Evolutionary conservation across 495 filamentous ascomycete species (phyloP).

Genomic region (Pyronema omphalodes): DNA sequence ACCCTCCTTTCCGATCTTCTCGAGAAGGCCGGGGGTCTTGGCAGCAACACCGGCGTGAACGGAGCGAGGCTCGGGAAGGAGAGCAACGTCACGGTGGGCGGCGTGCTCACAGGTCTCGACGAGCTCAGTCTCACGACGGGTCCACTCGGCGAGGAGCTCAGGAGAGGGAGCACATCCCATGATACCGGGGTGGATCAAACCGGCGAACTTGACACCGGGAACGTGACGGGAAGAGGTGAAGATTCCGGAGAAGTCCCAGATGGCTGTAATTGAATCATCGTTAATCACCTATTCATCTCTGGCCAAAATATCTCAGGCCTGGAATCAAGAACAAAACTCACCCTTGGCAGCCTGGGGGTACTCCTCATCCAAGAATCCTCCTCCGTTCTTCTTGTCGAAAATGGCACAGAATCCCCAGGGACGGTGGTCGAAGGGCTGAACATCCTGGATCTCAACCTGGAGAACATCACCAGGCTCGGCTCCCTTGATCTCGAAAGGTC

Average conservation of each 20-base stretch:
- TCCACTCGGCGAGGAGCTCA: conserved; percentile 42
- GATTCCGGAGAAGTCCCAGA: conserved; percentile 97
- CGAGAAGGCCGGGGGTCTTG: conserved; percentile 35
- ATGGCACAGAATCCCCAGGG: conserved; percentile 90
- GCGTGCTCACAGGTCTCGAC: conserved; percentile 37
- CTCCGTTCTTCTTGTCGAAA: conserved; percentile 68
- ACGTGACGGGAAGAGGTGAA: conserved; percentile 83
- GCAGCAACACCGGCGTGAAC: conserved; percentile 51
- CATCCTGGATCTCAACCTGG: conserved; percentile 86
- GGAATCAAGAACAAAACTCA: not conserved
- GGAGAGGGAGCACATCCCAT: conserved; percentile 73
- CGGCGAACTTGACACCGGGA: conserved; percentile 69
- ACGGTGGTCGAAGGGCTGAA: conserved; percentile 70
- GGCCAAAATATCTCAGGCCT: not conserved
- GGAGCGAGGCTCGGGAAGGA: conserved; percentile 52
- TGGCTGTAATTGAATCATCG: conserved; percentile 31
- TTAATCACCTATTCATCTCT: not conserved
- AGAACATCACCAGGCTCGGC: conserved; percentile 78
- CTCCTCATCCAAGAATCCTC: conserved; percentile 78
- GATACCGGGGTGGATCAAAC: conserved; percentile 90
- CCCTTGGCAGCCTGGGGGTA: conserved; percentile 39
- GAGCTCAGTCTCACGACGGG: conserved; percentile 65
- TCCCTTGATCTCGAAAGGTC: conserved; percentile 75
- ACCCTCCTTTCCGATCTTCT: conserved; percentile 68
- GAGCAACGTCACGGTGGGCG: conserved; percentile 52